Base-by-base conservation (phyloP, 2,329 filamentous ascomycete genomes). In the Biscogniauxia mediterranea region DNA sequence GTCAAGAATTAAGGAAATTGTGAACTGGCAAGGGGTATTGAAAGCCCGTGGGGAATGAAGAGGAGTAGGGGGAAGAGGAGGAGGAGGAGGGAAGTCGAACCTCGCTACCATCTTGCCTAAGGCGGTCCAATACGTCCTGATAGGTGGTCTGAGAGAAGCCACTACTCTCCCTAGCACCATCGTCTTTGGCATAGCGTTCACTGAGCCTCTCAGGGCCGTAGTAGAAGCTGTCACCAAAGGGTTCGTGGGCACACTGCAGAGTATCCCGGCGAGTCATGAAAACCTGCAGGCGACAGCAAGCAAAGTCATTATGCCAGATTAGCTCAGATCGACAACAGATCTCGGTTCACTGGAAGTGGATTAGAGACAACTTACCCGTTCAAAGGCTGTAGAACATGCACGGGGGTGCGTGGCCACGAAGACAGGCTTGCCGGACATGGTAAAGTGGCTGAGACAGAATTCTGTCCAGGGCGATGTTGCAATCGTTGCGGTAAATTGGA, bases 221-320 rank as follows among this genome's bases (percentile, higher is more conserved):
- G 80, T 98, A 98, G 75, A 94, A 98, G 63, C 93, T 91, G 78
- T 98, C 95, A 58, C 94, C 94, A 77, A 98, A 98, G 5, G 95
- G 95, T 80, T 99, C 95, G 76, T 98, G 95, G 69, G 95, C 83
- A 74, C 92, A 96, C 70, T 89, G 83, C 62, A 98, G 84, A 58
- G 83, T 88, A 72, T 96, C 89, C 69, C 86, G 85, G 68, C 92
- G 90, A 70, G 93, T 97, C 94, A 98, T 97, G 77, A 99, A 98
- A 67, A 98, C 93, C 91, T 95, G 68, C 58, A 32, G 56, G 54
- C 23, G 28, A 21, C 57, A 28, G 55, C 60, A 21, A 46, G 25
- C 38, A 56, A 58, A 38, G 2, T 65, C 56, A 50, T 60, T 42
- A 59, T 46, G 15, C 38, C 53, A 21, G 7, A 42, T 38, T 56